These are phyloP conservation scores for Paxillus rubicundulus DNA, from an alignment of 768 basidiomycete genomes.

Conservation along the genomic window DNA sequence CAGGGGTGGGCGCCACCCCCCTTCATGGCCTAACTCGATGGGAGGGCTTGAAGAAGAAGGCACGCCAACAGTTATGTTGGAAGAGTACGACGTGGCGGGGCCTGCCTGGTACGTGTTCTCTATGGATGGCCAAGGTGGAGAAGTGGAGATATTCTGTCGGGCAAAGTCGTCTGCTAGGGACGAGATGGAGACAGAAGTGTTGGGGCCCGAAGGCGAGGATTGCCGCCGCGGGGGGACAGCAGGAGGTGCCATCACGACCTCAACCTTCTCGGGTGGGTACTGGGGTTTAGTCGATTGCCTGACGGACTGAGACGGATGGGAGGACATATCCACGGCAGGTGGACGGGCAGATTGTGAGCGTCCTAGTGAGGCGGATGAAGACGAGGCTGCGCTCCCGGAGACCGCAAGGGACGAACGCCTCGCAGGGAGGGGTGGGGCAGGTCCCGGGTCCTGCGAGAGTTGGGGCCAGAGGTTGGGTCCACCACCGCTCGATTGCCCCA, in stretches of 20 bases:
- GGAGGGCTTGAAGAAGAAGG: constrained; percentile 15
- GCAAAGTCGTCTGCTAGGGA: constrained; percentile 39
- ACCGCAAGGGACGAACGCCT: constrained; percentile 5
- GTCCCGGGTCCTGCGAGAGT: background rate
- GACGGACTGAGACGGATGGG: constrained; percentile 4
- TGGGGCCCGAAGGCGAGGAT: constrained; percentile 2
- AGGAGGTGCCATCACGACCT: constrained; percentile 1
- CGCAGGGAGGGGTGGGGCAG: constrained; percentile 12
- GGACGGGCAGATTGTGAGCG: background rate
- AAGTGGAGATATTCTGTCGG: constrained; percentile 34
- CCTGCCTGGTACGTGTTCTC: background rate
- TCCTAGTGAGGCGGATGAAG: background rate
- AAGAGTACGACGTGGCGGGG: constrained; percentile 30
- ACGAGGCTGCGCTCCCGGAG: background rate
- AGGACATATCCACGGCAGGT: constrained; percentile 12
- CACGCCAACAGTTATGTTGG: constrained; percentile 36
- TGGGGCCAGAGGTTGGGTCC: background rate
- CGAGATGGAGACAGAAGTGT: constrained; percentile 18
- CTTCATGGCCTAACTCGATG: constrained; percentile 2
- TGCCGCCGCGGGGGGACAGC: background rate
- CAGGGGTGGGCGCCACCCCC: constrained; percentile 9
- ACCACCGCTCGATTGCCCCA: background rate
- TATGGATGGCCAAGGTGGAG: constrained; percentile 7
- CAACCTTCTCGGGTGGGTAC: background rate
- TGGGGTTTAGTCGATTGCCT: background rate